Evolutionary conservation across 768 basidiomycete genomes (phyloP), one percentile per base, ranked within the genome.

Genomic region (Inosperma sp.): DNA sequence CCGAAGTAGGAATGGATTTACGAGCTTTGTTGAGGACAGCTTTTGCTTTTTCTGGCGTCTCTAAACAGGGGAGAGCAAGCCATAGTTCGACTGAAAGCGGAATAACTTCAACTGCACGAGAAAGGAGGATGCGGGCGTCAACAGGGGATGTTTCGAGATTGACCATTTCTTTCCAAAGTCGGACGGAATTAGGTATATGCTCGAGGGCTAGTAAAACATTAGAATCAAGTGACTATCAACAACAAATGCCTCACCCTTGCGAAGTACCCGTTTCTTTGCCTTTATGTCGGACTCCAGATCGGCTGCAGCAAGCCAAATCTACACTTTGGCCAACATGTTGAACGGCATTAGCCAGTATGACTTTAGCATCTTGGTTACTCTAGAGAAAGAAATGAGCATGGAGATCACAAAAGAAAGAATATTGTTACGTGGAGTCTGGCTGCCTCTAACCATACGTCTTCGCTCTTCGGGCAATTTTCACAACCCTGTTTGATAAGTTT

Each of bases 371-470:
- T 17, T 93, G 84, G 52, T 84, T 87, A 49, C 85, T 91, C 93
- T 94, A 56, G 48, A 27, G 34, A 14, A 16, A 29, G 21, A 8
- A 27, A 49, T 30, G 9, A 33, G 23, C 17, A n/a, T 12, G 22
- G 34, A 16, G 34, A 49, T 16, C 9, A 46, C 10, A 37, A 29
- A 46, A 35, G 21, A 27, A 26, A 26, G 16, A 22, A 43, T 48
- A 46, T 47, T 45, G 87, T 57, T 61, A 93, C 92, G 67, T 99
- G 95, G 39, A 99, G 69, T 54, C 94, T 77, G 4, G 95, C 93
- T 33, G 96, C 93, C 65, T 96, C 93, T n/a, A 98, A 72, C 96
- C 96, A 99, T 2, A 97, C 86, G 59, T 99, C 96, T 63, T 99
- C 95, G 59, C 83, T 94, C 72, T 91, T 94, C 1, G 90, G 89